These are phyloP conservation scores for Rhodotorula babjevae DNA, from an alignment of 768 basidiomycete genomes.

Conservation along the genomic window DNA sequence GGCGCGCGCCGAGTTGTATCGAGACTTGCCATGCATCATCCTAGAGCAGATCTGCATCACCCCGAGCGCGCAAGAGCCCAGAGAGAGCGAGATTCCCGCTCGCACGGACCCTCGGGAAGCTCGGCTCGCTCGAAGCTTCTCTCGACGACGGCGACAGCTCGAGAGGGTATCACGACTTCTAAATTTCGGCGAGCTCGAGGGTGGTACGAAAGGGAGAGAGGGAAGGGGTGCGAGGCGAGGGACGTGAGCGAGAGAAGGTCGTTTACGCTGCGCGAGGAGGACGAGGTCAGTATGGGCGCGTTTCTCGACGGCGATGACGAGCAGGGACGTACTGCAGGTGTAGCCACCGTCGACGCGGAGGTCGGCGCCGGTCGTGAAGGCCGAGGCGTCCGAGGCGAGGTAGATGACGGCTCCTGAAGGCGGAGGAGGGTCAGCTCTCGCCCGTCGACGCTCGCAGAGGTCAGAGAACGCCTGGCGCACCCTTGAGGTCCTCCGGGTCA, in stretches of 20 bases:
- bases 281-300: background rate
- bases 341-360: slow-evolving; percentile 65
- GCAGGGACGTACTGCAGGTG: background rate
- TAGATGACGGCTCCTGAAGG: slow-evolving; percentile 54
- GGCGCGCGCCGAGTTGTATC: no score
- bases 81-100: no score
- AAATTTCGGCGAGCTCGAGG: background rate
- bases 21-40: no score
- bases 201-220: no score
- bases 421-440: no score
- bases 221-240: background rate
- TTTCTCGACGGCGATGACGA: background rate
- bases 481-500: slow-evolving; percentile 84
- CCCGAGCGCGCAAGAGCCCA: no score
- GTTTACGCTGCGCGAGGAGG: background rate
- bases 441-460: no score
- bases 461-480: slow-evolving; percentile 12
- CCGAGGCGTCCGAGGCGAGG: slow-evolving; percentile 80
- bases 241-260: background rate
- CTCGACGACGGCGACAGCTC: no score
- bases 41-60: no score
- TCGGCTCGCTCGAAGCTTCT: no score
- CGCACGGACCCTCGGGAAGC: no score
- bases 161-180: background rate
- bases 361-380: slow-evolving; percentile 83